These are phyloP conservation scores for Hyphopichia homilentoma DNA, from an alignment of 805 yeast genomes.

Conservation along the genomic window DNA sequence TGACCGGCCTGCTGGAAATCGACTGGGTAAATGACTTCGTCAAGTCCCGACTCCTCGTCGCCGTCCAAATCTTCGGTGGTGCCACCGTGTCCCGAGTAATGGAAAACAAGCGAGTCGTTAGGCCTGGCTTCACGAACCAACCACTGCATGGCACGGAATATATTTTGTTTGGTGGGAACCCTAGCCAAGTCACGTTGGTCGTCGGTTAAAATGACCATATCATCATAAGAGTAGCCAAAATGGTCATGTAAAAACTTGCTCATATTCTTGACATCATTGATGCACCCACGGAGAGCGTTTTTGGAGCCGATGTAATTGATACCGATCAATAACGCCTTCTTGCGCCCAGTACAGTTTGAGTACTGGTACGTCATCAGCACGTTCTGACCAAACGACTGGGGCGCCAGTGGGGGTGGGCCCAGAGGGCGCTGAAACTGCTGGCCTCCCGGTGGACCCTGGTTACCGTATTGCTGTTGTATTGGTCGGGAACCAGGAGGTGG, in stretches of 20 bases:
- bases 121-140: conserved; percentile 34
- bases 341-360: conserved; percentile 34
- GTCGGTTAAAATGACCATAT: conserved; percentile 37
- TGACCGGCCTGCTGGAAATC: conserved; percentile 31
- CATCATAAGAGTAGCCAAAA: conserved; percentile 33
- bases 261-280: conserved; percentile 39
- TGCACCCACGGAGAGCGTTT: conserved; percentile 33
- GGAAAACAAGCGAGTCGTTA: conserved; percentile 36
- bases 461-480: conserved; percentile 10
- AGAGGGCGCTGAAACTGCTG: conserved; percentile 8
- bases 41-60: conserved; percentile 35
- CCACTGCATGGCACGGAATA: conserved; percentile 39
- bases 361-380: conserved; percentile 34
- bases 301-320: conserved; percentile 30
- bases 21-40: conserved; percentile 35
- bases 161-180: conserved; percentile 31
- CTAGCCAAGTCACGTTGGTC: conserved; percentile 29
- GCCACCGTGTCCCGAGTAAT: conserved; percentile 40
- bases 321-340: conserved; percentile 35
- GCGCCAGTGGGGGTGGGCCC: conserved; percentile 26
- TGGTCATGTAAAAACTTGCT: conserved; percentile 23
- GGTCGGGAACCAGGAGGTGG: conserved; percentile 17
- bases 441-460: conserved; percentile 2
- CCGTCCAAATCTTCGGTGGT: conserved; percentile 32
- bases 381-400: conserved; percentile 35